Conservation (phyloP, 1,284 basidiomycete genomes). For the Tylopilus orsonianus region DNA sequence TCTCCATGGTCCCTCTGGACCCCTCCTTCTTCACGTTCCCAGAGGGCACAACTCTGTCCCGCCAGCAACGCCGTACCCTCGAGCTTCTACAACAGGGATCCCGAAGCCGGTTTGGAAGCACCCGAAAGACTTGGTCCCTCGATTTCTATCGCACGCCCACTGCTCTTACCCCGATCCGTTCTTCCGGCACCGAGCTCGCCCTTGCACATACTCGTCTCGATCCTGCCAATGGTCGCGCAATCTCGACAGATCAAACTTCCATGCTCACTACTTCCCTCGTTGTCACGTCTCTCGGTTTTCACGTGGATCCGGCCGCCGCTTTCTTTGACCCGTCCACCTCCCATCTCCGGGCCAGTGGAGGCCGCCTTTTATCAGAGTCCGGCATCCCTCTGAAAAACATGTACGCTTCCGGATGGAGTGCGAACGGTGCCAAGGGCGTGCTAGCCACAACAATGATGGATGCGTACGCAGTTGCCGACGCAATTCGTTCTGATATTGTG, state of each 20-base stretch:
- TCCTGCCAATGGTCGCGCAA: conserved; percentile 47
- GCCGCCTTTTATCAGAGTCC: conserved; percentile 49
- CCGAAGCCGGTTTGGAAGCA: conserved; percentile 45
- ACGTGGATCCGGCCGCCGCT: conserved; percentile 56
- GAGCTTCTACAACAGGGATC: conserved; percentile 73
- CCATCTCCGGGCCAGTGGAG: conserved; percentile 54
- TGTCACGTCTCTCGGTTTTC: conserved; percentile 88
- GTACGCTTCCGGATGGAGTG: conserved; percentile 96
- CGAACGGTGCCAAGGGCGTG: conserved; percentile 89
- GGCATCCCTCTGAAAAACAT: conserved; percentile 56
- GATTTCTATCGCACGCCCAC: conserved; percentile 78
- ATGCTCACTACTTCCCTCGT: conserved; percentile 72
- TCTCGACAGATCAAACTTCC: conserved; percentile 59
- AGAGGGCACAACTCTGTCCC: conserved; percentile 42
- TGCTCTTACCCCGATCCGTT: conserved; percentile 41
- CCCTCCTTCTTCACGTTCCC: conserved; percentile 43
- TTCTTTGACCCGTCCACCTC: conserved; percentile 55
- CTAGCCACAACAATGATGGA: conserved; percentile 94
- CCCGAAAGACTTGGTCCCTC: conserved; percentile 72
- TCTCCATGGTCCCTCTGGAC: conserved; percentile 64
- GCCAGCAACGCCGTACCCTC: conserved; percentile 68
- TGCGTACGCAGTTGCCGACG: conserved; percentile 79
- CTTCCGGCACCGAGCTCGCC: conserved; percentile 40
- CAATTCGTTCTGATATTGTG: conserved; percentile 59
- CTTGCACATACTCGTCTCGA: conserved; percentile 66